Conservation (phyloP, 768 basidiomycete species). For the Jaapia argillacea region DNA sequence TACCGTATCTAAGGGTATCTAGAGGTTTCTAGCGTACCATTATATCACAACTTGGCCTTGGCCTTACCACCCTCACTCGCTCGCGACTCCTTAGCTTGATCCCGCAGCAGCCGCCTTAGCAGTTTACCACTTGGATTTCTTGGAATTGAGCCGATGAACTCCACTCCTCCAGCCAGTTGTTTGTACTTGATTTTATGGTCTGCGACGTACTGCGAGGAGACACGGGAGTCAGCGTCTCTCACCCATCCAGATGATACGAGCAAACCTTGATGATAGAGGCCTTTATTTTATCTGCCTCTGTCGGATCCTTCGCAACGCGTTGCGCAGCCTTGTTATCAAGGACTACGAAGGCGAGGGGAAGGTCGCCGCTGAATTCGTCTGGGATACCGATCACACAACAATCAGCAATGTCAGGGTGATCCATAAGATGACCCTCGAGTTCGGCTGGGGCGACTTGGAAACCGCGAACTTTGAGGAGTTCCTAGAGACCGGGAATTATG, state of each 20-base stretch:
- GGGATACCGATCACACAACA: slow-evolving; percentile 56
- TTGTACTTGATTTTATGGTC: slow-evolving; percentile 50
- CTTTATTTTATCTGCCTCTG: slow-evolving; percentile 26
- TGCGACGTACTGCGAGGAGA: slow-evolving; percentile 47
- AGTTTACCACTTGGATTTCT: slow-evolving; percentile 70
- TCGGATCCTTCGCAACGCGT: slow-evolving; percentile 20
- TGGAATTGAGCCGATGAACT: slow-evolving; percentile 51
- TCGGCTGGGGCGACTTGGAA: slow-evolving; percentile 73
- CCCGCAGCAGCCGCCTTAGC: slow-evolving; percentile 43
- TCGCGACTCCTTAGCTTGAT: slow-evolving; percentile 27
- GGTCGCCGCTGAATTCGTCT: slow-evolving; percentile 64
- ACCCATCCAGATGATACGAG: background rate
- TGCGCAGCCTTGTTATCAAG: slow-evolving; percentile 31
- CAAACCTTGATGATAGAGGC: slow-evolving; percentile 38
- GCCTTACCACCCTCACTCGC: background rate
- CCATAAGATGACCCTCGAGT: slow-evolving; percentile 55
- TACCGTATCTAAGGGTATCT: background rate
- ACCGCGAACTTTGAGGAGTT: slow-evolving; percentile 60
- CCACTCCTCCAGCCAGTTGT: slow-evolving; percentile 48
- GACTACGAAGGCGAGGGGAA: slow-evolving; percentile 61
- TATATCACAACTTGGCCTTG: slow-evolving; percentile 17
- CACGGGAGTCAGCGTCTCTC: slow-evolving; percentile 13
- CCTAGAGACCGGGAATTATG: slow-evolving; percentile 25
- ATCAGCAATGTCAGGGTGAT: slow-evolving; percentile 48
- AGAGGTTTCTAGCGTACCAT: background rate